These are phyloP conservation scores for Aegilops umbellulata DNA, from an alignment of 176 grass and related monocot species.

Conservation along the genomic window DNA sequence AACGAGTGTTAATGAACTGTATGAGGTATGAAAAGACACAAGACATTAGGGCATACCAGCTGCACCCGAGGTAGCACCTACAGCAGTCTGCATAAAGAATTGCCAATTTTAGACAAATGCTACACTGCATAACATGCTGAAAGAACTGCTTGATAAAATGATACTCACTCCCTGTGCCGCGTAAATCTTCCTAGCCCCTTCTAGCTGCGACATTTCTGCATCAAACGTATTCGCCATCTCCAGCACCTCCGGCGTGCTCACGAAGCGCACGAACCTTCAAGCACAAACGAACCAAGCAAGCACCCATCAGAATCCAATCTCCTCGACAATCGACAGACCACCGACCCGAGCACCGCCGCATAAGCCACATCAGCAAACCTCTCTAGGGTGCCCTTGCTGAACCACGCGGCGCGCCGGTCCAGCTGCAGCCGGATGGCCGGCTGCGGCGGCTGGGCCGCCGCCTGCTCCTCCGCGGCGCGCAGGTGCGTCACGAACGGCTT, in stretches of 20 bases:
- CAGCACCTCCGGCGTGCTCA: slow-evolving; percentile 94
- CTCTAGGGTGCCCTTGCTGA: slow-evolving; percentile 96
- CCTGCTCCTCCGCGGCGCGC: slow-evolving; percentile 87
- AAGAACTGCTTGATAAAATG: slow-evolving; percentile 16
- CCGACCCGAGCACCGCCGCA: neutral
- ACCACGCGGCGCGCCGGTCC: slow-evolving; percentile 61
- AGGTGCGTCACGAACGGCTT: slow-evolving; percentile 87
- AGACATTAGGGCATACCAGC: slow-evolving; percentile 50
- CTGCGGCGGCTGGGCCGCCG: slow-evolving; percentile 30
- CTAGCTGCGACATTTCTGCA: slow-evolving; percentile 88
- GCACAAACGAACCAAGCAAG: slow-evolving; percentile 6
- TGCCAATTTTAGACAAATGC: slow-evolving; percentile 29
- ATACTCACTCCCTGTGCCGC: slow-evolving; percentile 68
- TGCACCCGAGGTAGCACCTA: slow-evolving; percentile 48
- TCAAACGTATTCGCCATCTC: slow-evolving; percentile 82
- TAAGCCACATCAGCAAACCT: slow-evolving; percentile 47
- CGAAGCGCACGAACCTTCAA: slow-evolving; percentile 92
- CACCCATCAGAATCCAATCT: slow-evolving; percentile 19
- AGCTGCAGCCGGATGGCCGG: slow-evolving; percentile 70
- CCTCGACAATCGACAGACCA: neutral
- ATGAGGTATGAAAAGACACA: slow-evolving; percentile 15
- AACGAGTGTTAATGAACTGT: slow-evolving; percentile 5
- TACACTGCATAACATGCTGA: slow-evolving; percentile 13
- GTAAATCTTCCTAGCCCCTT: slow-evolving; percentile 95
- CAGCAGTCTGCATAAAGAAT: slow-evolving; percentile 51